Evolutionary conservation across 495 filamentous ascomycete species (phyloP), one percentile per base, ranked within the genome.

Genomic region (Letharia lupina): DNA sequence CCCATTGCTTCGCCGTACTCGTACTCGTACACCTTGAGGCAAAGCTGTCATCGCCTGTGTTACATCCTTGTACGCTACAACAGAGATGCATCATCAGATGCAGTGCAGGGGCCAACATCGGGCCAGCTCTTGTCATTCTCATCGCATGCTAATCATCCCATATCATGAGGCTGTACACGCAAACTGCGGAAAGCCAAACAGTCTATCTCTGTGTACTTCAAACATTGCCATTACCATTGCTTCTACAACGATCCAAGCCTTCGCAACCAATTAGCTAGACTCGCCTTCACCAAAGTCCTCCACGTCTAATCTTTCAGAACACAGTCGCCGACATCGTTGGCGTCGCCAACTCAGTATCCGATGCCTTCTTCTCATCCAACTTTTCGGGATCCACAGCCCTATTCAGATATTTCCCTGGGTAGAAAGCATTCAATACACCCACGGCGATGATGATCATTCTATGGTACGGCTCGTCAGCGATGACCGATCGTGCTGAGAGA

Each of bases 381-480:
- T 4, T 31, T 6, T 54, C 28, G 3, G 62, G 62, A 23, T 64
- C 50, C n/a, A 64, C 16, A 54, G 62, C 62, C 54, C 62, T 64
- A n/a, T 64, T 63, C 20, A 69, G 60, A 45, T 66, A 66, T 65
- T 75, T 65, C 20, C 77, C 81, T 1, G 86, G 86, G 66, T 87
- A 86, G 65, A 86, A 80, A 47, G 80, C 65, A 42, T 85, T 87
- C 61, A 89, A 68, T 20, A 74, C 74, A 10, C 83, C 50, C 10
- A 80, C 77, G 0, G 86, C 83, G 33, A 83, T 42, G 12, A 80
- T 73, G 66, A 89, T 82, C 83, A 89, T 84, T 23, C 67, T 66
- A 23, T 1, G 9, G 3, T 6, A 41, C 18, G 23, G 15, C 4
- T n/a, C 3, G 15, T 87, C 77, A 41, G 85, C 72, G 35, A 72